A percentile compares a stretch with the other conserved stretches of the same genome.
Evolutionary conservation across 2,329 filamentous ascomycete genomes (phyloP).

Genomic region (Xylaria sp.): DNA sequence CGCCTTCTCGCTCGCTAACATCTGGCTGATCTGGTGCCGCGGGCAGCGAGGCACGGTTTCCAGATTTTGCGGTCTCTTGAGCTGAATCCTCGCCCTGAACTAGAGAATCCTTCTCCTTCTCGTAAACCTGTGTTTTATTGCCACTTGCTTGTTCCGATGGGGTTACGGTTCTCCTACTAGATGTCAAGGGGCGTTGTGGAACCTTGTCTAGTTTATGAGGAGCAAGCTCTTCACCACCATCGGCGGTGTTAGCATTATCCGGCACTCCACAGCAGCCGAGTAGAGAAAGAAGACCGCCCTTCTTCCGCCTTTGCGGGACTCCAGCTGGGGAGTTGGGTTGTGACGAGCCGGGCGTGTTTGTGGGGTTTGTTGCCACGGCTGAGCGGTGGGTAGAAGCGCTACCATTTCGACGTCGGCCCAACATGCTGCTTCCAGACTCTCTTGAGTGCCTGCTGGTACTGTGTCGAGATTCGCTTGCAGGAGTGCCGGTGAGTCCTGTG

Average conservation of each 20-base stretch:
- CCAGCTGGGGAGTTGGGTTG: constrained; percentile 63
- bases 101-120: constrained; percentile 58
- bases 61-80: constrained; percentile 51
- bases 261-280: constrained; percentile 74
- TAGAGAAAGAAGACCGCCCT: constrained; percentile 67
- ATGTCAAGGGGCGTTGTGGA: constrained; percentile 63
- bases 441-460: constrained; percentile 73
- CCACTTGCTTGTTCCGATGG: constrained; percentile 60
- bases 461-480: constrained; percentile 67
- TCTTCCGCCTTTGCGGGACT: constrained; percentile 60
- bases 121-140: constrained; percentile 56
- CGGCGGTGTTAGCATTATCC: constrained; percentile 65
- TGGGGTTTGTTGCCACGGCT: constrained; percentile 63
- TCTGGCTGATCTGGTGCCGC: constrained; percentile 60
- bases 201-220: constrained; percentile 67
- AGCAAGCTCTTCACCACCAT: constrained; percentile 63
- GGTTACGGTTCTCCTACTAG: constrained; percentile 63
- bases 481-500: constrained; percentile 69
- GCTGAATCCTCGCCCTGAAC: constrained; percentile 45
- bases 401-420: constrained; percentile 71
- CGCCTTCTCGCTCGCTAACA: constrained; percentile 54
- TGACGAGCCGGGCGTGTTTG: constrained; percentile 59
- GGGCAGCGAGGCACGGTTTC: constrained; percentile 58
- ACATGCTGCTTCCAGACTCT: constrained; percentile 71
- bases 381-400: constrained; percentile 74